phyloP scores from a whole-genome alignment of 495 filamentous ascomycete genomes.

The Pseudotulostoma volvatum region DNA sequence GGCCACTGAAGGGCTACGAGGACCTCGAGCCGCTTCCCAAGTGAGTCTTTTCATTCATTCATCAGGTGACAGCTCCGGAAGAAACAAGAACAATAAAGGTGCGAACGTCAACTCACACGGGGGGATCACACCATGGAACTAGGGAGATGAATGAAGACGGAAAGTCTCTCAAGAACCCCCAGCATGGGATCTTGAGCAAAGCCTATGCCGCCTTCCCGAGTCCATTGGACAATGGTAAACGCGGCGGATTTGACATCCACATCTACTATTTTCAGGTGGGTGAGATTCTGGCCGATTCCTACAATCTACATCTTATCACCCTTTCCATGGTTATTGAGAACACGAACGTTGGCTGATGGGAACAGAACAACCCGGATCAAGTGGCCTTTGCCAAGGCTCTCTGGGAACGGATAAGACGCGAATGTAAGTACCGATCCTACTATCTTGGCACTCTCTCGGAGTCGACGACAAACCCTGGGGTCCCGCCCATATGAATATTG shows the following conservation, averaged over 20 bases:
- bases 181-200: conserved; percentile 37
- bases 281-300: not conserved
- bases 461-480: no score
- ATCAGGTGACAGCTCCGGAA: no score
- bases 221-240: conserved; percentile 41
- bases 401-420: conserved; percentile 60
- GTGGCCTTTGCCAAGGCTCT: conserved; percentile 49
- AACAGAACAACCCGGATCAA: conserved; percentile 43
- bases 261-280: conserved; percentile 53
- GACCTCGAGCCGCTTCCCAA: conserved; percentile 40
- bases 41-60: conserved; percentile 27
- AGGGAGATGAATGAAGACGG: conserved; percentile 41
- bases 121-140: no score
- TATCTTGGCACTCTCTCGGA: no score
- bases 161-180: conserved; percentile 46
- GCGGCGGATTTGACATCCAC: conserved; percentile 60
- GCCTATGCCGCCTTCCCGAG: conserved; percentile 49
- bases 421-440: conserved; percentile 40
- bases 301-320: no score
- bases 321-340: not conserved
- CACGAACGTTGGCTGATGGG: no score
- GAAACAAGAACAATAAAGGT: no score
- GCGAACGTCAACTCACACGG: no score
- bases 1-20: conserved; percentile 52
- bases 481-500: no score